Evolutionary conservation across 768 basidiomycete species (phyloP).

Genomic region (Phlebiopsis gigantea): DNA sequence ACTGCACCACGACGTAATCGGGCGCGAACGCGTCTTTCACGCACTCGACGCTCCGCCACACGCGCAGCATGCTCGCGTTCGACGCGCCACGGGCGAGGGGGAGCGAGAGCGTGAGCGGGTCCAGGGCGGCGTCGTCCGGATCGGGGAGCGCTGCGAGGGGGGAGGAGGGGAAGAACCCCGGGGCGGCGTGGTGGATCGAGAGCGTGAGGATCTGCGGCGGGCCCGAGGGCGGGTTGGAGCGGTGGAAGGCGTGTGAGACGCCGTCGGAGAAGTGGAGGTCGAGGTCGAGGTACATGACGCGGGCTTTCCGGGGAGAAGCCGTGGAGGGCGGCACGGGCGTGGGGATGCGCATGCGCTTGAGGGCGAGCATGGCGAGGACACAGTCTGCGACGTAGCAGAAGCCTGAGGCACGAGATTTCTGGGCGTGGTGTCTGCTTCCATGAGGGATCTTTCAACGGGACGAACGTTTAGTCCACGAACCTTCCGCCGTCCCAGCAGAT

Average conservation of each 20-base stretch:
- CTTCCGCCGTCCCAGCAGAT: constrained; percentile 93
- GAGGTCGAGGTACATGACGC: constrained; percentile 87
- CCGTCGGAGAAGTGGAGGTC: constrained; percentile 92
- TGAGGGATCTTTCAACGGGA: no score
- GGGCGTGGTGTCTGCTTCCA: constrained; percentile 71
- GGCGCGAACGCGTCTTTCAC: constrained; percentile 62
- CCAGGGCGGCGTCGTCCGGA: constrained; percentile 30
- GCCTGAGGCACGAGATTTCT: constrained; percentile 72
- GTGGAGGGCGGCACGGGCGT: neutral
- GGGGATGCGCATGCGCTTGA: constrained; percentile 38
- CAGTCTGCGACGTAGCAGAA: constrained; percentile 96
- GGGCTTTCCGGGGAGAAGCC: constrained; percentile 32
- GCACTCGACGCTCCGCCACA: constrained; percentile 62
- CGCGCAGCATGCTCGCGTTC: constrained; percentile 47
- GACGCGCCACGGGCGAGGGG: constrained; percentile 76
- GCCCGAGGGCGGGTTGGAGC: constrained; percentile 28
- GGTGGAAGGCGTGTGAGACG: constrained; percentile 71
- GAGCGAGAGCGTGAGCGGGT: constrained; percentile 73
- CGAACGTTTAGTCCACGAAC: constrained; percentile 35
- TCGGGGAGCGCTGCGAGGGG: constrained; percentile 43
- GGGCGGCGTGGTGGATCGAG: constrained; percentile 78
- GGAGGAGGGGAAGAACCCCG: constrained; percentile 79
- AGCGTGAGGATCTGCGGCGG: constrained; percentile 46
- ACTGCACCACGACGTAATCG: constrained; percentile 78
- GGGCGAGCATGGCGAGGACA: constrained; percentile 70